A percentile compares a stretch with the other conserved stretches of the same genome.
These are phyloP conservation scores for Aspergillus kassunensis DNA, from an alignment of 495 filamentous ascomycete genomes.

Conservation along the genomic window DNA sequence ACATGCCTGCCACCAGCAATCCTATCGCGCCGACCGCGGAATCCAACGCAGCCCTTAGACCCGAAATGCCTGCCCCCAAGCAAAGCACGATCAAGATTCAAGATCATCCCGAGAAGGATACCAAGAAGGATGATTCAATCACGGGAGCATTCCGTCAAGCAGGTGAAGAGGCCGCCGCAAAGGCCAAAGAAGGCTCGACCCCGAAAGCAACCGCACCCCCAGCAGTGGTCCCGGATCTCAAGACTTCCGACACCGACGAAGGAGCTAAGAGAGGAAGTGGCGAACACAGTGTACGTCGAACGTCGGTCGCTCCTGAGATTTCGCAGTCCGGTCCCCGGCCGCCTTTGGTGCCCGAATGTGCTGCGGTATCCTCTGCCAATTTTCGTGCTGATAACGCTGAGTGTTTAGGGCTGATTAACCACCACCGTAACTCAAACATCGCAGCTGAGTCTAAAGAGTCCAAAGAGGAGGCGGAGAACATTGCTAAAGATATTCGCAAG, in stretches of 20 bases:
- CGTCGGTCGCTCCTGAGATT: slow-evolving; percentile 33
- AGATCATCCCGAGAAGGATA: slow-evolving; percentile 34
- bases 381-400: slow-evolving; percentile 42
- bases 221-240: neutral
- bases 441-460: slow-evolving; percentile 32
- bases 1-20: slow-evolving; percentile 46
- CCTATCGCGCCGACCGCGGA: slow-evolving; percentile 21
- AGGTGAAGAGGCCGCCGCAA: slow-evolving; percentile 66
- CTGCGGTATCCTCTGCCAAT: slow-evolving; percentile 42
- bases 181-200: slow-evolving; percentile 34
- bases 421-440: slow-evolving; percentile 45
- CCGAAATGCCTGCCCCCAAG: slow-evolving; percentile 31
- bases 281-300: slow-evolving; percentile 22
- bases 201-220: slow-evolving; percentile 2
- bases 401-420: slow-evolving; percentile 35
- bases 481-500: slow-evolving; percentile 35
- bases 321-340: slow-evolving; percentile 27
- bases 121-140: slow-evolving; percentile 33
- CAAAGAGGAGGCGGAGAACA: slow-evolving; percentile 35
- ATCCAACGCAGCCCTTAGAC: slow-evolving; percentile 25
- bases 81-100: slow-evolving; percentile 43
- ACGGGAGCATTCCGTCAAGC: slow-evolving; percentile 59
- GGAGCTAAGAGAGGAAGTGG: slow-evolving; percentile 13
- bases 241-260: neutral
- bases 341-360: slow-evolving; percentile 36